Evolutionary conservation across 495 filamentous ascomycete species (phyloP), one percentile per base, ranked within the genome.

Genomic region (Polyplosphaeria fusca): DNA sequence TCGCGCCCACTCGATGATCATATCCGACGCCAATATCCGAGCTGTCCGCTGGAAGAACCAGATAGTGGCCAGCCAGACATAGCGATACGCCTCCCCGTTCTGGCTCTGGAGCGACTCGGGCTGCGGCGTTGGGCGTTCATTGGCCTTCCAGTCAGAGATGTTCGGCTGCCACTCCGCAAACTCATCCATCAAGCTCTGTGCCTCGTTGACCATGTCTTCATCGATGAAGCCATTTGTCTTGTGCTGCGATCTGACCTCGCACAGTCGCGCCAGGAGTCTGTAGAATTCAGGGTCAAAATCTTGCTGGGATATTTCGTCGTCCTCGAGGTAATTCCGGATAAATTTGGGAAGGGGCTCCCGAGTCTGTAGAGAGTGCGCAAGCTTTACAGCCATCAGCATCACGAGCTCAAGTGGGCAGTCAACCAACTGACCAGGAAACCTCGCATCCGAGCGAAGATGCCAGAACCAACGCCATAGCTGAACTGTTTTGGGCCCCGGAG

Each of bases 1-100:
- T 25, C 53, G 53, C 5, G 43, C 28, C 53, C 53, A 56, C 24
- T 48, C 44, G 43, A 56, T 48, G 5, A 47, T 32, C 16, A 56
- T 25, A 16, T 56, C 44, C 13, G 53, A 56, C 1, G 44, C 44
- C 20, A 56, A 23, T 16, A 56, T 42, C n/a, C 19, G 27, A 4
- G 44, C 19, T 14, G 43, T 47, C 5, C 22, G 43, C 20, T 56
- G 43, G 27, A 47, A 47, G n/a, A 56, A 19, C 32, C 44, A 56
- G 12, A 40, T 24, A 19, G 32, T 48, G 7, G 43, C 24, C 1
- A 47, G 27, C 53, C 53, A 56, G 14, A 56, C 20, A 26, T 20
- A 41, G 14, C 16, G 43, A 18, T 48, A 38, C 7, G 35, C 11
- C 18, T 47, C 35, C 13, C 27, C 16, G 20, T 18, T 14, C 1